Evolutionary conservation across 2,329 filamentous ascomycete genomes (phyloP), one percentile per base, ranked within the genome.

Genomic region (Xylaria sp.): DNA sequence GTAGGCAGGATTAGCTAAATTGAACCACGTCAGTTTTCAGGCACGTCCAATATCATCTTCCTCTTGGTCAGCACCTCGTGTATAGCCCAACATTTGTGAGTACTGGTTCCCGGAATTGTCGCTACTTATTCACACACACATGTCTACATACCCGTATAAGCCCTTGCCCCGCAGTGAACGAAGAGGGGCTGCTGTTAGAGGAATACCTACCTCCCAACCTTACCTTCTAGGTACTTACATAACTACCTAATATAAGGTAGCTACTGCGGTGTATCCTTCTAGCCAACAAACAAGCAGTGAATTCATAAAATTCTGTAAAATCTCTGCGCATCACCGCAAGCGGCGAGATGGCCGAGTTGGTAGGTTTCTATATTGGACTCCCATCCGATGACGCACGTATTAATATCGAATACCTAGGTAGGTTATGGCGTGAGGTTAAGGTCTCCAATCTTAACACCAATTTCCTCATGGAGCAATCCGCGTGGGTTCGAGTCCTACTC

Each of bases 401-500:
- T 34, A 34, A 34, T 34, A 3, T 13, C 4, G 29, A n/a, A n/a
- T n/a, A n/a, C n/a, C n/a, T n/a, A n/a, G 8, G 11, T 13, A 34
- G 42, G 42, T 44, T 44, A 44, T 44, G 42, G 42, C 42, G 42
- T 22, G 21, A 44, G 42, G 42, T 44, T 44, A 44, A 44, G 42
- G 42, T 29, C 21, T n/a, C n/a, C n/a, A n/a, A 44, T 22, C 42
- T 44, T 44, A 44, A 22, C 24, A 44, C 13, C 16, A 8, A 39
- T 18, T 46, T 37, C 17, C 29, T 39, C 16, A 65, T 70, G 65
- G 66, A 67, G 67, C 65, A 70, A 70, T 71, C 69, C 69, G 67
- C 70, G 70, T 73, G 70, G 70, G 71, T 72, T 73, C 70, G 67
- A 72, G 66, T 73, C 70, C 68, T 69, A 73, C 70, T 69, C 64